These are phyloP conservation scores for Lophiotrema nucula DNA, from an alignment of 495 filamentous ascomycete species.

Conservation along the genomic window DNA sequence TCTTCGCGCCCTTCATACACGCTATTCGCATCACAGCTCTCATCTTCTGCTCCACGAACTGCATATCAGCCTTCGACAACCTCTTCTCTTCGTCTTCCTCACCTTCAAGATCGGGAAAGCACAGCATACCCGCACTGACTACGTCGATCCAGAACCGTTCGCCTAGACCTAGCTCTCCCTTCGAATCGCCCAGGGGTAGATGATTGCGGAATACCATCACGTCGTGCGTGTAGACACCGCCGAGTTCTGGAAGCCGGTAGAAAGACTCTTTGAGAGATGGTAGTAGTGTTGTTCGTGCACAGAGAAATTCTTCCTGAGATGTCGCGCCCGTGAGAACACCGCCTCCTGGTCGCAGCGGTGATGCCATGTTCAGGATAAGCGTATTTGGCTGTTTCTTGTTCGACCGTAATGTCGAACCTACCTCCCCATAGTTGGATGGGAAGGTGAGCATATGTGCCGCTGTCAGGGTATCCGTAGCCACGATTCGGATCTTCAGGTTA, in stretches of 20 bases:
- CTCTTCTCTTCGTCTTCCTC: slow-evolving; percentile 18
- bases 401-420: slow-evolving; percentile 1
- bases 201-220: slow-evolving; percentile 40
- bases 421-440: neutral
- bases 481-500: slow-evolving; percentile 42
- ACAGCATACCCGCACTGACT: slow-evolving; percentile 37
- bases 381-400: slow-evolving; percentile 30
- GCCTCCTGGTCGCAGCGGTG: slow-evolving; percentile 33
- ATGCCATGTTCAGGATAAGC: slow-evolving; percentile 42
- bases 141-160: slow-evolving; percentile 42
- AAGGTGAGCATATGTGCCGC: slow-evolving; percentile 43
- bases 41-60: slow-evolving; percentile 38
- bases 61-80: slow-evolving; percentile 25
- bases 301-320: slow-evolving; percentile 44
- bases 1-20: slow-evolving; percentile 28
- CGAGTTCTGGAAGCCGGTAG: slow-evolving; percentile 41
- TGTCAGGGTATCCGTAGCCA: slow-evolving; percentile 48
- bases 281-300: slow-evolving; percentile 40
- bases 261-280: slow-evolving; percentile 39
- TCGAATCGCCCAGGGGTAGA: slow-evolving; percentile 9
- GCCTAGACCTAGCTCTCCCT: slow-evolving; percentile 29
- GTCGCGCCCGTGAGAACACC: slow-evolving; percentile 38
- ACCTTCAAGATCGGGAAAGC: slow-evolving; percentile 37
- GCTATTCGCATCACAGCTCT: slow-evolving; percentile 42
- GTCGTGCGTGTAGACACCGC: slow-evolving; percentile 37